A percentile compares a stretch with the other conserved stretches of the same genome.
Evolutionary conservation across 2,329 filamentous ascomycete species (phyloP).

Genomic region (Torrubiellomyces zombiae): DNA sequence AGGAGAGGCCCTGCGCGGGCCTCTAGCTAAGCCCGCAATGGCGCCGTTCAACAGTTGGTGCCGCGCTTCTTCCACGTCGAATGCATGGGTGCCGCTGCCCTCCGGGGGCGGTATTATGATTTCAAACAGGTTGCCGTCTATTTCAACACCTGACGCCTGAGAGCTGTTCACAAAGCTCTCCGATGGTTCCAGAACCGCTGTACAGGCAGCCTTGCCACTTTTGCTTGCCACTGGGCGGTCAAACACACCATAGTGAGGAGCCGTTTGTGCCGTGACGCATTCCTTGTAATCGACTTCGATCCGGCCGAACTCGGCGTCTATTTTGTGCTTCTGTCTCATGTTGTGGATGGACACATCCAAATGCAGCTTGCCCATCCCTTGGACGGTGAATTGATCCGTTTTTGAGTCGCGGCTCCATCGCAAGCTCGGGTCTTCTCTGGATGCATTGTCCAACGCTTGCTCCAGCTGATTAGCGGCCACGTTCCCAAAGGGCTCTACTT

Average conservation of each 20-base stretch:
- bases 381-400: constrained; percentile 80
- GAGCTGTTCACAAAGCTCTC: constrained; percentile 22
- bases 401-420: constrained; percentile 74
- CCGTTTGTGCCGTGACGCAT: constrained; percentile 44
- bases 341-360: constrained; percentile 84
- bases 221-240: constrained; percentile 72
- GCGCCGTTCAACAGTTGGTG: constrained; percentile 61
- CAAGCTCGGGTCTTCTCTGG: constrained; percentile 85
- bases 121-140: constrained; percentile 55
- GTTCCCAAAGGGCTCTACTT: constrained; percentile 65
- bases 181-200: constrained; percentile 48
- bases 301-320: constrained; percentile 67
- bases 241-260: constrained; percentile 44
- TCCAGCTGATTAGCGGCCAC: constrained; percentile 68
- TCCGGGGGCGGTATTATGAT: constrained; percentile 36
- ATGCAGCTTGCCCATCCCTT: constrained; percentile 93
- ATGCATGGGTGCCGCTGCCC: constrained; percentile 28
- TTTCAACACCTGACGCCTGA: constrained; percentile 26
- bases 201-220: constrained; percentile 60
- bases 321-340: constrained; percentile 77
- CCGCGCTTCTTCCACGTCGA: constrained; percentile 32
- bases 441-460: constrained; percentile 56
- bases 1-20: constrained; percentile 65
- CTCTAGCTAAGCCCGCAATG: constrained; percentile 67
- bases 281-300: constrained; percentile 96